phyloP scores from a whole-genome alignment of 345 rosid genomes.

The Eucalyptus decipiens region DNA sequence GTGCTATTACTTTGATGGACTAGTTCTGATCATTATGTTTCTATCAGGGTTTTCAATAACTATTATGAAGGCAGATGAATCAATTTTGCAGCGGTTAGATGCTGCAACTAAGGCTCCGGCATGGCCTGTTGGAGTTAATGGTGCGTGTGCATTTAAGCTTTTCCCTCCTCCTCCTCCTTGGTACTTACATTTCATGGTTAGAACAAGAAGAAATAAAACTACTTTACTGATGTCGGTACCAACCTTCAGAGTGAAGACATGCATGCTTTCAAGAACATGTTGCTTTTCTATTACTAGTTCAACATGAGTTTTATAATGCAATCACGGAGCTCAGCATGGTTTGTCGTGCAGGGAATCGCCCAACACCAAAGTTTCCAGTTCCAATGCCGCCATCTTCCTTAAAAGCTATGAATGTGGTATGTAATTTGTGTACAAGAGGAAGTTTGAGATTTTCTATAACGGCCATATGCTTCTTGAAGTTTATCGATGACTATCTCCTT shows the following conservation, averaged over 20 bases:
- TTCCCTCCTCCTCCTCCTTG: background rate
- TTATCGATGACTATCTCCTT: background rate
- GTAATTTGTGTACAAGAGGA: background rate
- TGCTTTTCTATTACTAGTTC: background rate
- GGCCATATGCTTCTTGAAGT: background rate
- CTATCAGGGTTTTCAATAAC: constrained; percentile 80
- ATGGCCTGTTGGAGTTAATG: constrained; percentile 88
- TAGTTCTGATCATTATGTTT: background rate
- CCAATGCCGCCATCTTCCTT: constrained; percentile 52
- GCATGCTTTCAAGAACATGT: background rate
- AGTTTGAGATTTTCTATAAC: background rate
- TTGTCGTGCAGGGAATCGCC: constrained; percentile 43
- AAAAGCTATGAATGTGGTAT: constrained; percentile 51
- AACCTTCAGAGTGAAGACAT: background rate
- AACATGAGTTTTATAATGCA: background rate
- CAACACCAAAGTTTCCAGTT: constrained; percentile 85
- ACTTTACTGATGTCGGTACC: background rate
- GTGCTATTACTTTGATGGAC: background rate
- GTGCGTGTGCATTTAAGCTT: constrained; percentile 8
- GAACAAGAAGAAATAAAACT: background rate
- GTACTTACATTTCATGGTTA: background rate
- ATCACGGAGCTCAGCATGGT: background rate
- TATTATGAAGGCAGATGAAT: constrained; percentile 78
- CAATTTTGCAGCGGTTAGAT: constrained; percentile 62
- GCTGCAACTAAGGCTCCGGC: constrained; percentile 86